Percentiles rank a stretch among this genome's conserved stretches.
Conservation (phyloP, 2,329 filamentous ascomycete species). For the Microcera coccophila region DNA sequence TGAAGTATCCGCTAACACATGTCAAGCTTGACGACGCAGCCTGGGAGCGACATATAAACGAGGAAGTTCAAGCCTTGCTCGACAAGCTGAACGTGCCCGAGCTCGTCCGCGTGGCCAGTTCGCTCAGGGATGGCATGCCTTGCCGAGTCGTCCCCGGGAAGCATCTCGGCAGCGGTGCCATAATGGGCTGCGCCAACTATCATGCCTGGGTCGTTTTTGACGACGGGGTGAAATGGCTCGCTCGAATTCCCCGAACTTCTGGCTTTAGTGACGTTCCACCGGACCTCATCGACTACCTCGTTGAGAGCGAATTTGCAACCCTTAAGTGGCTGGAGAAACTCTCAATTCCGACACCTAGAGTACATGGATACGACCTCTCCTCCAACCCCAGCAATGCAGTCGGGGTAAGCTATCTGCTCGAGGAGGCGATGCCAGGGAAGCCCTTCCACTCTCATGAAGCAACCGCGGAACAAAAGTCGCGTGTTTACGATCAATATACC, state of each 20-base stretch:
- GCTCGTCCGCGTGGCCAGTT: slow-evolving; percentile 12
- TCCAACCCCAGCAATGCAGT: slow-evolving; percentile 17
- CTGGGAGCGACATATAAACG: slow-evolving; percentile 2
- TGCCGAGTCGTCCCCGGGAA: slow-evolving; percentile 17
- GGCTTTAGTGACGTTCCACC: slow-evolving; percentile 18
- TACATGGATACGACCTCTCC: slow-evolving; percentile 21
- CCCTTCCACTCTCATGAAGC: no score
- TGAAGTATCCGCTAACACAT: background rate
- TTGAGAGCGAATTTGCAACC: slow-evolving; percentile 30
- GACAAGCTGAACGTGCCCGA: slow-evolving; percentile 2
- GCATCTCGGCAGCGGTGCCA: slow-evolving; percentile 10
- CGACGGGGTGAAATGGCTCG: slow-evolving; percentile 22
- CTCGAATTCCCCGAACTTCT: slow-evolving; percentile 22
- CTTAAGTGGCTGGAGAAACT: slow-evolving; percentile 30
- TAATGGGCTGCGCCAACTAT: slow-evolving; percentile 25
- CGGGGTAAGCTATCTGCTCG: slow-evolving; percentile 26
- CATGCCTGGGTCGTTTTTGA: slow-evolving; percentile 24
- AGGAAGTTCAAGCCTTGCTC: slow-evolving; percentile 4
- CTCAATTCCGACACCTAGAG: slow-evolving; percentile 23
- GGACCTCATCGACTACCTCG: slow-evolving; percentile 23
- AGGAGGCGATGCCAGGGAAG: no score
- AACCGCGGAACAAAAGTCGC: no score
- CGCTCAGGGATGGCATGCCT: slow-evolving; percentile 7
- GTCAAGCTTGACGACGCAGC: slow-evolving; percentile 3
- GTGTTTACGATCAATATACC: no score